phyloP scores from a whole-genome alignment of 1,139 yeast genomes.

The Saccharomyces hybrid region DNA sequence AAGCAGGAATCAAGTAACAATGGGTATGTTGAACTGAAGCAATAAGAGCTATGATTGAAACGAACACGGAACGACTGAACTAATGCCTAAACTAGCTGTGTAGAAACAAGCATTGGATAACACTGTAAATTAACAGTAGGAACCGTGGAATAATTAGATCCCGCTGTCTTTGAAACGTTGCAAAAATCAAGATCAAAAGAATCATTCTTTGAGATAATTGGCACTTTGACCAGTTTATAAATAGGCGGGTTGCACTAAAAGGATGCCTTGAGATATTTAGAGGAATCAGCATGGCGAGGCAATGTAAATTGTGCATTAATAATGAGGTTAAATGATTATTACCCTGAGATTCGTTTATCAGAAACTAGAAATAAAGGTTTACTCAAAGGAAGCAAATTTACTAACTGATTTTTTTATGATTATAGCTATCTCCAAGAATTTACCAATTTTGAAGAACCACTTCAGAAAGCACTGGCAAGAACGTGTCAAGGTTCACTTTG shows the following conservation, averaged over 20 bases:
- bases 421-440: constrained; percentile 92
- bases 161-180: not conserved
- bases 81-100: not conserved
- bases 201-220: not conserved
- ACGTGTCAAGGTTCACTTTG: constrained; percentile 73
- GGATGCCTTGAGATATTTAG: not conserved
- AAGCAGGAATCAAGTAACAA: constrained; percentile 31
- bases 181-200: not conserved
- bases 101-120: not conserved
- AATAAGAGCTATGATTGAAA: not conserved
- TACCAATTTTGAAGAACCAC: constrained; percentile 94
- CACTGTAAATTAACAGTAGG: not conserved
- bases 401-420: constrained; percentile 12
- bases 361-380: not conserved
- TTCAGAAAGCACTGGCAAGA: constrained; percentile 99
- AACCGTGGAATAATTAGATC: not conserved
- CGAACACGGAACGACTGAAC: not conserved
- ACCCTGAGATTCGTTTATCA: not conserved
- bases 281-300: not conserved
- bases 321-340: not conserved
- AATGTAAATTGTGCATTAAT: not conserved
- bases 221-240: not conserved
- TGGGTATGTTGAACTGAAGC: constrained; percentile 27
- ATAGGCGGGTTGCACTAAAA: not conserved
- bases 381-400: not conserved